These are phyloP conservation scores for Puccinellia tenuiflora DNA, from an alignment of 176 grass and related monocot species.

Conservation along the genomic window DNA sequence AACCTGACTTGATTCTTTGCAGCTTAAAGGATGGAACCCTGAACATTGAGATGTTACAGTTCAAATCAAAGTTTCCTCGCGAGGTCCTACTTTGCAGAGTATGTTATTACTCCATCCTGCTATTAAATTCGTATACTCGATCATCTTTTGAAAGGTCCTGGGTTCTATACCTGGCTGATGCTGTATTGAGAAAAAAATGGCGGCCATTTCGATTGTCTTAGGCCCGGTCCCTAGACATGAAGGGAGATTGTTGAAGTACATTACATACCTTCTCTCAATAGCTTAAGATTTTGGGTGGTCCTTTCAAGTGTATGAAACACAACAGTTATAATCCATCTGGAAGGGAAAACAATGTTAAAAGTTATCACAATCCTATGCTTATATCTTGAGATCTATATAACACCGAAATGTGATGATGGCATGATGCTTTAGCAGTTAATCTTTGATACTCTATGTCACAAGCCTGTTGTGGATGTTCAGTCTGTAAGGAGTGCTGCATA, in stretches of 20 bases:
- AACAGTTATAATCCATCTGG: background rate
- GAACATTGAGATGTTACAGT: slow-evolving; percentile 91
- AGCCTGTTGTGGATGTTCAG: background rate
- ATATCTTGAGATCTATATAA: background rate
- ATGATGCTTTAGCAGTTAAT: background rate
- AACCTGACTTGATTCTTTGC: slow-evolving; percentile 16
- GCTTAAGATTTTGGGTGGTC: background rate
- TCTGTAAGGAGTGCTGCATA: slow-evolving; percentile 7
- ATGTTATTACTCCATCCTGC: slow-evolving; percentile 15
- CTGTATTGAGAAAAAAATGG: background rate
- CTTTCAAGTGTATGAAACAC: background rate
- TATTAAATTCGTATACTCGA: background rate
- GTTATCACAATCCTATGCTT: background rate
- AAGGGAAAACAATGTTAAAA: background rate
- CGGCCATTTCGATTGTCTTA: background rate
- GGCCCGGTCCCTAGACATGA: background rate
- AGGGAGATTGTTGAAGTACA: background rate
- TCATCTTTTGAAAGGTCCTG: background rate
- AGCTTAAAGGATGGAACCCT: slow-evolving; percentile 97
- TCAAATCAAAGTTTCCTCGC: slow-evolving; percentile 83
- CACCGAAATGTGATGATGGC: background rate
- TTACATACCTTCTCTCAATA: background rate
- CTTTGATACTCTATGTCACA: background rate
- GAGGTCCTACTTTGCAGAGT: slow-evolving; percentile 97
- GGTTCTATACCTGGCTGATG: background rate